Base-by-base conservation (phyloP, 176 grass and related monocot genomes). In the Urochloa ruziziensis region DNA sequence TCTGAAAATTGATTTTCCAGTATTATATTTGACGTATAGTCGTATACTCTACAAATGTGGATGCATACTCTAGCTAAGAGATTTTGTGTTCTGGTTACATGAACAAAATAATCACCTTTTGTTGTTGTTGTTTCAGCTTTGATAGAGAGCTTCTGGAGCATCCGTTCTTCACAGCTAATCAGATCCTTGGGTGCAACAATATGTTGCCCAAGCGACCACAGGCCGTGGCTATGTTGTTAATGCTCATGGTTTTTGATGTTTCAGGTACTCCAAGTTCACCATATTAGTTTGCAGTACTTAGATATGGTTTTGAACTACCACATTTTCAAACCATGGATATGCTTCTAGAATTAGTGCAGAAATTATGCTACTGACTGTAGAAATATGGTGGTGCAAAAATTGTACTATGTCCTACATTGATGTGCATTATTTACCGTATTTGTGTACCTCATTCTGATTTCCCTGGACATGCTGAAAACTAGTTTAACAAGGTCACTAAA, bases 191-290 rank as follows among this genome's bases (percentile, higher is more conserved):
- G 65, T 11, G 23, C 48, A 59, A 51, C 70, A 79, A 70, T 64
- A 98, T 93, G 93, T 78, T 80, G 48, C 21, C 46, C 42, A 53
- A 74, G 78, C 84, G 82, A 53, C 58, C 66, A 37, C 62, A 80
- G 21, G 80, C 27, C 18, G 48, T 35, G 81, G 35, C 78, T 37
- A 56, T 90, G 21, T 36, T 95, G 34, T 75, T 95, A 70, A 71
- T 85, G 33, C 67, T 98, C 80, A 72, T 89, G 36, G 32, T 91
- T 39, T 52, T 70, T 28, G 66, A 84, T 88, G 87, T 81, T 90
- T 93, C 91, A 88, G 96, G 96, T 95, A 95, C 48, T 58, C 36
- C 17, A 51, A 51, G 19, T 23, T 81, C 79, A 35, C 70, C 44
- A 28, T 66, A 52, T 52, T 18, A 56, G 52, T 56, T 79, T 84